Evolutionary conservation across 352 stramenopile species (phyloP), one percentile per base, ranked within the genome.

Genomic region (Pythium scleroteichum): DNA sequence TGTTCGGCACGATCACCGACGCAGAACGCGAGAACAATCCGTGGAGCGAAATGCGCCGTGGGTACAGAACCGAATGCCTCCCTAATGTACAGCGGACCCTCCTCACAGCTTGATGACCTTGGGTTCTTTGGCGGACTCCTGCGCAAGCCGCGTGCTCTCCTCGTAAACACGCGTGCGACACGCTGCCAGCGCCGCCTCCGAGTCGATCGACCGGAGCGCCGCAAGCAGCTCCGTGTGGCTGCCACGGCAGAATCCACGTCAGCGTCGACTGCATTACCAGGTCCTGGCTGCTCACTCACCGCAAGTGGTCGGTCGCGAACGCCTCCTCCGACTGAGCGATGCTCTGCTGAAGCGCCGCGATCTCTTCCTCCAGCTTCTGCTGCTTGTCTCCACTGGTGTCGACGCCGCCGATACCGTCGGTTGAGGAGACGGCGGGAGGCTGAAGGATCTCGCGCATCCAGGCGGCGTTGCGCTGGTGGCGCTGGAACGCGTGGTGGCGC

Each of bases 381-480:
- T 56, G 58, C 17, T 56, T 38, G 2, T 52, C 26, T 17, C 27
- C 5, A 22, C 20, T 46, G 0, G 19, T 22, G 9, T 50, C 23
- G 33, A 3, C 17, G 4, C 10, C 20, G 26, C 16, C 16, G 16
- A 14, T 58, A 10, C 16, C 14, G 13, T 44, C 19, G 17, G n/a
- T 27, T 9, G 19, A 2, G 13, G 49, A 10, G 23, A 17, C 13
- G 6, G 40, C 4, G 16, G 49, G 1, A 24, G 14, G n/a, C 19
- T 58, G 47, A 29, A 71, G 14, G 3, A 71, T 39, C 61, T 82
- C 69, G 41, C 67, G 66, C 39, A 75, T 77, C 78, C 73, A 88
- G 51, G 71, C 72, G 19, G 78, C 77, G 59, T 87, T 90, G 62
- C 85, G 78, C 64, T 88, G 78, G 45, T 74, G 72, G 20, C 81